Conservation (phyloP, 176 grass and related monocot genomes). For the Musa beccarii region DNA sequence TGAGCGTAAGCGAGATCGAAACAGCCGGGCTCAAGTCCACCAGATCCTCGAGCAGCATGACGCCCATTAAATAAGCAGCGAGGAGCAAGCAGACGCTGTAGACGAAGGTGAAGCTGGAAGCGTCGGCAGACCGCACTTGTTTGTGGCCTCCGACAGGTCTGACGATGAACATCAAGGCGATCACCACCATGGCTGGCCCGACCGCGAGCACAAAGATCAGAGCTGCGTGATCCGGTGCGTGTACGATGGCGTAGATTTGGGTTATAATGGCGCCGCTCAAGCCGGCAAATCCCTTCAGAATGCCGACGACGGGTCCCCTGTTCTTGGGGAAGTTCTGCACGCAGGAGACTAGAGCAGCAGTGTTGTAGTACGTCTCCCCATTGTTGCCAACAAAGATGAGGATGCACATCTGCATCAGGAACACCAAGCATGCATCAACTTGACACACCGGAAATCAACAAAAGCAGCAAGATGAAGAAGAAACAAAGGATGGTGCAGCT, state of each 20-base stretch:
- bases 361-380: constrained; percentile 66
- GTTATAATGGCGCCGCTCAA: too few relatives aligned
- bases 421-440: neutral
- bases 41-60: constrained; percentile 50
- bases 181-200: constrained; percentile 35
- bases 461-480: too few relatives aligned
- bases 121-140: constrained; percentile 56
- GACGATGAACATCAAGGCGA: too few relatives aligned
- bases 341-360: constrained; percentile 66
- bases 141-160: constrained; percentile 35
- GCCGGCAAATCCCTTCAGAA: constrained; percentile 65
- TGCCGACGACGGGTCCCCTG: constrained; percentile 77
- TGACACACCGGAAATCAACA: too few relatives aligned
- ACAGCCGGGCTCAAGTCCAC: constrained; percentile 39
- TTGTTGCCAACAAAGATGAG: constrained; percentile 34
- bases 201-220: constrained; percentile 78
- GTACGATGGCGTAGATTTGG: constrained; percentile 42
- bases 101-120: constrained; percentile 63
- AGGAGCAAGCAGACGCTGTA: constrained; percentile 42
- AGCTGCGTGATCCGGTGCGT: constrained; percentile 41
- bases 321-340: constrained; percentile 31
- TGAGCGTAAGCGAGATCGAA: constrained; percentile 34
- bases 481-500: too few relatives aligned
- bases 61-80: too few relatives aligned
- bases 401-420: constrained; percentile 62